Conservation (phyloP, 768 basidiomycete genomes). For the Gymnopilus dilepis region DNA sequence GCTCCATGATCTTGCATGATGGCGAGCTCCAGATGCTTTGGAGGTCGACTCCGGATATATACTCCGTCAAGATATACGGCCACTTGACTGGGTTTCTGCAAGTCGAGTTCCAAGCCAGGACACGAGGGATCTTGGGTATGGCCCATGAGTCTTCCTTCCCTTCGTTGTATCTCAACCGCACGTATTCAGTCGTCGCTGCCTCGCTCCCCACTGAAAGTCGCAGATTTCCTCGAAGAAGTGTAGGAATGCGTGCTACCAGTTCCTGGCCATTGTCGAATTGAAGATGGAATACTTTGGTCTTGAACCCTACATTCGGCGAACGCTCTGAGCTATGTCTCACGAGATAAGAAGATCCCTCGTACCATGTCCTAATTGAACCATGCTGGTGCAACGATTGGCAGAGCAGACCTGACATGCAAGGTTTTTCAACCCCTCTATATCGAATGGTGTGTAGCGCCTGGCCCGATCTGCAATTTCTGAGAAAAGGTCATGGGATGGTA, state of each 20-base stretch:
- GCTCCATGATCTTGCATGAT: background rate
- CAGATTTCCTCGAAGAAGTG: background rate
- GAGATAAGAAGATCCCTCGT: background rate
- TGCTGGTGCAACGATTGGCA: background rate
- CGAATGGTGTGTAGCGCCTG: background rate
- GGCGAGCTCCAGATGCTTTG: background rate
- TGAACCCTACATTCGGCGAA: background rate
- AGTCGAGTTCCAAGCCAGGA: background rate
- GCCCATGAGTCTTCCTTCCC: background rate
- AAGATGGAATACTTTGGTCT: background rate
- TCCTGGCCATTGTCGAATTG: background rate
- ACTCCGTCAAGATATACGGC: background rate
- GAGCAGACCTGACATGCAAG: background rate
- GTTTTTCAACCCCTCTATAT: background rate
- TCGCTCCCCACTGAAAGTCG: background rate
- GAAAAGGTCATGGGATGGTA: background rate
- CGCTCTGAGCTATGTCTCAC: background rate
- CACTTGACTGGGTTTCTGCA: background rate
- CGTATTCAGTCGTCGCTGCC: background rate
- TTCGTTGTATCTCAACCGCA: background rate
- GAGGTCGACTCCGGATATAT: background rate
- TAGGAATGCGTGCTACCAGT: background rate
- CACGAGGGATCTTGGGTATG: background rate
- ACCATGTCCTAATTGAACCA: background rate
- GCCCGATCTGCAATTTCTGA: background rate